phyloP scores from a whole-genome alignment of 257 asterid genomes.

The Primulina tabacum region DNA sequence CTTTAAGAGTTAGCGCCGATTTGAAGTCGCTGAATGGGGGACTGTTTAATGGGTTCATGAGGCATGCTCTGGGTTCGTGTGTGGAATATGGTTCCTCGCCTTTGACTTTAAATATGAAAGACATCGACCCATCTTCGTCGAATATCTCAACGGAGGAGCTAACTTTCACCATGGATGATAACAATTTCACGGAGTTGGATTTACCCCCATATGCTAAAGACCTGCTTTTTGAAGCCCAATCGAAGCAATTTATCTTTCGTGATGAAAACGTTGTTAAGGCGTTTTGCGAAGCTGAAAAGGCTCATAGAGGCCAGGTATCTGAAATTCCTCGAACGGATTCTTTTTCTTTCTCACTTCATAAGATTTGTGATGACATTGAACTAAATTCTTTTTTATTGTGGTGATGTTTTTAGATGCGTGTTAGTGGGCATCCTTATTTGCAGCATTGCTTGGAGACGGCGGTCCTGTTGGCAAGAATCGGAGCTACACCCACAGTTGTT shows the following conservation, averaged over 20 bases:
- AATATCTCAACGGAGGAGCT: conserved; percentile 56
- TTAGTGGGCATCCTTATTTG: conserved; percentile 90
- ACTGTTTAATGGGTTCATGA: conserved; percentile 61
- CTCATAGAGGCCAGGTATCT: conserved; percentile 32
- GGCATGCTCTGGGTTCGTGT: conserved; percentile 69
- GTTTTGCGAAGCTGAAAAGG: conserved; percentile 77
- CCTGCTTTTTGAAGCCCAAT: conserved; percentile 70
- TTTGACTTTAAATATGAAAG: conserved; percentile 40
- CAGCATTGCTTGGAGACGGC: conserved; percentile 98
- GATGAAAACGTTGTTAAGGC: conserved; percentile 78
- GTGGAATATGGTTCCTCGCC: conserved; percentile 58
- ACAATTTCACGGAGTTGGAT: conserved; percentile 30
- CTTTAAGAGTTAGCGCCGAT: conserved; percentile 48
- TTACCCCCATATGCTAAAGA: conserved; percentile 60
- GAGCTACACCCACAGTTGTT: conserved; percentile 88
- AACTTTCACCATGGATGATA: conserved; percentile 79
- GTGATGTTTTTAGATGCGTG: conserved; percentile 54
- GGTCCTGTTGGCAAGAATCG: conserved; percentile 60
- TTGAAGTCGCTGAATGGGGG: conserved; percentile 50
- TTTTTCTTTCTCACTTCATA: conserved; percentile 11
- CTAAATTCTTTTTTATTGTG: conserved; percentile 11
- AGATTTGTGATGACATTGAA: conserved; percentile 13
- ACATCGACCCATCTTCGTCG: conserved; percentile 29
- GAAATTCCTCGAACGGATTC: not conserved
- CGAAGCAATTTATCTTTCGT: conserved; percentile 58